Conservation (phyloP, 257 asterid species). For the Sherardia arvensis region DNA sequence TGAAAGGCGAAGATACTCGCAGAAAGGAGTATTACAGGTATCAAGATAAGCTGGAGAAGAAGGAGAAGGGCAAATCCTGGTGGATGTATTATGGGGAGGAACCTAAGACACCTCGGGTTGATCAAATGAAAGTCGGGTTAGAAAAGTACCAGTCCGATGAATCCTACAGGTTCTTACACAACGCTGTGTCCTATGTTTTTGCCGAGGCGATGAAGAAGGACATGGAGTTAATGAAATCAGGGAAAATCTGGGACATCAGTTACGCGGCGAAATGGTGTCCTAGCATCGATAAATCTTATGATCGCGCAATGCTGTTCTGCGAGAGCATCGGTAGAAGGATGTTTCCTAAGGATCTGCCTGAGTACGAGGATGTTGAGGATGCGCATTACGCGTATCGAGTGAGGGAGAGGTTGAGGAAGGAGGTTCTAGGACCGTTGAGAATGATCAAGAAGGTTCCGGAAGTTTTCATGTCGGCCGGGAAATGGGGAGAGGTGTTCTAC, state of each 20-base stretch:
- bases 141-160: slow-evolving; percentile 25
- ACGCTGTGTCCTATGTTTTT: slow-evolving; percentile 24
- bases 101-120: slow-evolving; percentile 1
- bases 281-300: slow-evolving; percentile 15
- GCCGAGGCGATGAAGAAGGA: slow-evolving; percentile 31
- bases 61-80: too few species aligned
- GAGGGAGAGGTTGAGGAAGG: slow-evolving; percentile 35
- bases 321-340: slow-evolving; percentile 30
- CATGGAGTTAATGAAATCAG: slow-evolving; percentile 24
- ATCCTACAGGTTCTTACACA: slow-evolving; percentile 31
- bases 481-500: slow-evolving; percentile 32
- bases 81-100: background rate
- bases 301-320: slow-evolving; percentile 32
- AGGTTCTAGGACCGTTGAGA: slow-evolving; percentile 44
- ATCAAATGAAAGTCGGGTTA: slow-evolving; percentile 22
- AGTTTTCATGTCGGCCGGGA: slow-evolving; percentile 38
- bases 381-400: slow-evolving; percentile 29
- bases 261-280: slow-evolving; percentile 44
- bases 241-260: slow-evolving; percentile 19
- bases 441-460: slow-evolving; percentile 36
- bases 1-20: slow-evolving; percentile 17
- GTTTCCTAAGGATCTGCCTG: slow-evolving; percentile 29
- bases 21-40: background rate
- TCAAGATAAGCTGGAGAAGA: background rate
- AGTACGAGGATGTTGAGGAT: slow-evolving; percentile 26